Conservation (phyloP, 495 filamentous ascomycete species). For the Aspergillus biplanus region DNA sequence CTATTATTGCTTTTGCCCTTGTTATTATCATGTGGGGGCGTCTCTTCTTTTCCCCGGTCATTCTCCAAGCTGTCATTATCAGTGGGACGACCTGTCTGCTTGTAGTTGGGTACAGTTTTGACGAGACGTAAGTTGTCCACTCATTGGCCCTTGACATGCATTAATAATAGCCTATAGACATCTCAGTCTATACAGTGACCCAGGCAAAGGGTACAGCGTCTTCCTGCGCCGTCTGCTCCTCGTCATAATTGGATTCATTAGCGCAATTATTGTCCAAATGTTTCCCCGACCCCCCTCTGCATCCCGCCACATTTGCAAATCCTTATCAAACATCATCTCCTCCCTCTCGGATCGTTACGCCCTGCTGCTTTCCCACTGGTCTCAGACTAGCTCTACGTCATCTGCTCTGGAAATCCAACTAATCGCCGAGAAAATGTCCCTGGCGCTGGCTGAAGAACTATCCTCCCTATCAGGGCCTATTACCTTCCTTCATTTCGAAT, state of each 20-base stretch:
- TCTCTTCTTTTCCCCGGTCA: slow-evolving; percentile 33
- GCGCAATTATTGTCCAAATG: slow-evolving; percentile 41
- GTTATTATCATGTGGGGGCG: slow-evolving; percentile 41
- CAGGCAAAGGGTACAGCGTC: slow-evolving; percentile 41
- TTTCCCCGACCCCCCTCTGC: slow-evolving; percentile 47
- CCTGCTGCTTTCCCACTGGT: slow-evolving; percentile 43
- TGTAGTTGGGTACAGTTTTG: slow-evolving; percentile 41
- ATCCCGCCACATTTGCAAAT: slow-evolving; percentile 40
- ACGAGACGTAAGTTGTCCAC: slow-evolving; percentile 18
- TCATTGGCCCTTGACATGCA: too few species aligned
- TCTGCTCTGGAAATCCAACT: slow-evolving; percentile 21
- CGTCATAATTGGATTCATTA: slow-evolving; percentile 41
- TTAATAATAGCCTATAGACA: slow-evolving; percentile 24
- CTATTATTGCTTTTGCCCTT: slow-evolving; percentile 37
- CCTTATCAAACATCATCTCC: slow-evolving; percentile 39
- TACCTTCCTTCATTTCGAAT: slow-evolving; percentile 36
- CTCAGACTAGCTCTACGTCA: slow-evolving; percentile 8
- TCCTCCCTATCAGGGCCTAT: slow-evolving; percentile 33
- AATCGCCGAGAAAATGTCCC: slow-evolving; percentile 33
- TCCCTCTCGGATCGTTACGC: slow-evolving; percentile 46
- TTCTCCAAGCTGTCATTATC: slow-evolving; percentile 40
- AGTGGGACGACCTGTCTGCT: slow-evolving; percentile 40
- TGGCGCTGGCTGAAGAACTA: slow-evolving; percentile 34
- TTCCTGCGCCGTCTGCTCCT: slow-evolving; percentile 46
- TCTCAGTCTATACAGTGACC: slow-evolving; percentile 39